Conservation (phyloP, 2,329 filamentous ascomycete genomes). For the Botrytis squamosa region DNA sequence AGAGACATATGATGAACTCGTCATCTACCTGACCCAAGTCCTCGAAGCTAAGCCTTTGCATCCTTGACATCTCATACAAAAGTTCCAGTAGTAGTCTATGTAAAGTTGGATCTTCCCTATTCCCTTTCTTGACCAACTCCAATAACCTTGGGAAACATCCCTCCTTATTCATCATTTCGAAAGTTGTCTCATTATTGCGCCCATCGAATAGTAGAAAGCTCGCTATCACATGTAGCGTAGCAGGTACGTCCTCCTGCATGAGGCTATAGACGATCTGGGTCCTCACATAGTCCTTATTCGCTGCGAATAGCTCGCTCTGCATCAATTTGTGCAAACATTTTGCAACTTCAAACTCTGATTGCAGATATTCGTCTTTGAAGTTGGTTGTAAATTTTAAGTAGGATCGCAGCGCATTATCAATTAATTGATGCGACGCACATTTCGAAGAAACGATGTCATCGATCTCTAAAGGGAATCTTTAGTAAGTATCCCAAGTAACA, state of each 20-base stretch:
- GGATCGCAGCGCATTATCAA: constrained; percentile 82
- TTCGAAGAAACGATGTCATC: constrained; percentile 61
- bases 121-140: constrained; percentile 69
- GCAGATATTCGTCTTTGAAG: constrained; percentile 73
- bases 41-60: constrained; percentile 74
- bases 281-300: constrained; percentile 82
- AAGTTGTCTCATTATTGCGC: constrained; percentile 70
- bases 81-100: constrained; percentile 83
- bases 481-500: not conserved
- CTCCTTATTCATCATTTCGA: constrained; percentile 84
- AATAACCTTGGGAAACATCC: constrained; percentile 80
- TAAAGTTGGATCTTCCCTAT: constrained; percentile 65
- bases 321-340: constrained; percentile 78
- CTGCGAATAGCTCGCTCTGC: constrained; percentile 69
- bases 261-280: constrained; percentile 91
- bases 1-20: constrained; percentile 77
- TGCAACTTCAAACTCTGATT: constrained; percentile 75
- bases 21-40: constrained; percentile 79
- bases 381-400: constrained; percentile 78
- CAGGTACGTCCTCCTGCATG: constrained; percentile 81
- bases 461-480: constrained; percentile 51
- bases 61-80: constrained; percentile 93
- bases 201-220: constrained; percentile 88
- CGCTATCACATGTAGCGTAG: constrained; percentile 76
- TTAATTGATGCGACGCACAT: constrained; percentile 60